phyloP scores from a whole-genome alignment of 768 basidiomycete species.

The Phanerochaete sordida region DNA sequence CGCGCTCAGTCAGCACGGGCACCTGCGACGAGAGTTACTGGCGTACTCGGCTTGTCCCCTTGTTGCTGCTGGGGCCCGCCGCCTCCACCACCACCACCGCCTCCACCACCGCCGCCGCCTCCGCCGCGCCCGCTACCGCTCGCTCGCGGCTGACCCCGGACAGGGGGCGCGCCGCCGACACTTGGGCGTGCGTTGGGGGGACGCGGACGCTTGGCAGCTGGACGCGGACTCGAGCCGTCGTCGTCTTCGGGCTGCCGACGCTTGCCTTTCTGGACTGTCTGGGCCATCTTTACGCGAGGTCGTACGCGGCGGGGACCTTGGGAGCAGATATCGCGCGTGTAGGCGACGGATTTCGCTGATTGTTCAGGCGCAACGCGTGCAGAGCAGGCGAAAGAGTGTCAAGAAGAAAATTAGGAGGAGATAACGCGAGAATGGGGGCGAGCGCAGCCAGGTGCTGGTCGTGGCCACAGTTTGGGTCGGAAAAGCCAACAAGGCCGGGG shows the following conservation, averaged over 20 bases:
- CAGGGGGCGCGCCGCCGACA: conserved; percentile 64
- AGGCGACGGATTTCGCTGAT: not conserved
- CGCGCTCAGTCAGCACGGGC: not conserved
- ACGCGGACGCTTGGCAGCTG: conserved; percentile 44
- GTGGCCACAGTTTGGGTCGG: not conserved
- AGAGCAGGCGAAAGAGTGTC: not conserved
- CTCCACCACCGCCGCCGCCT: conserved; percentile 18
- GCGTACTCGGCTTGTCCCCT: not conserved
- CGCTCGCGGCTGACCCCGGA: conserved; percentile 9
- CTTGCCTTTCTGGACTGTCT: conserved; percentile 63
- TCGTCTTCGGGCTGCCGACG: conserved; percentile 23
- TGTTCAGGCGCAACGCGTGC: not conserved
- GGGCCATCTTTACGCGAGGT: conserved; percentile 47
- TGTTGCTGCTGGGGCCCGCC: conserved; percentile 26
- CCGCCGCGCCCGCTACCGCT: conserved; percentile 15
- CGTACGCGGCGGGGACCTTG: not conserved
- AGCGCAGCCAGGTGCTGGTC: not conserved
- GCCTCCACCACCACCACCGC: conserved; percentile 17
- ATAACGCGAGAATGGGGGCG: not conserved
- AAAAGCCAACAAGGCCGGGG: not conserved
- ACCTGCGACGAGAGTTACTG: not conserved
- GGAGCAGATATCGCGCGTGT: not conserved
- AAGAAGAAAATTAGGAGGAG: not conserved
- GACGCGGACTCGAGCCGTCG: conserved; percentile 40
- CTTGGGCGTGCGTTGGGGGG: conserved; percentile 77